phyloP scores from a whole-genome alignment of 225 moss, liverwort and hornwort genomes.

The Straminergon stramineum region DNA sequence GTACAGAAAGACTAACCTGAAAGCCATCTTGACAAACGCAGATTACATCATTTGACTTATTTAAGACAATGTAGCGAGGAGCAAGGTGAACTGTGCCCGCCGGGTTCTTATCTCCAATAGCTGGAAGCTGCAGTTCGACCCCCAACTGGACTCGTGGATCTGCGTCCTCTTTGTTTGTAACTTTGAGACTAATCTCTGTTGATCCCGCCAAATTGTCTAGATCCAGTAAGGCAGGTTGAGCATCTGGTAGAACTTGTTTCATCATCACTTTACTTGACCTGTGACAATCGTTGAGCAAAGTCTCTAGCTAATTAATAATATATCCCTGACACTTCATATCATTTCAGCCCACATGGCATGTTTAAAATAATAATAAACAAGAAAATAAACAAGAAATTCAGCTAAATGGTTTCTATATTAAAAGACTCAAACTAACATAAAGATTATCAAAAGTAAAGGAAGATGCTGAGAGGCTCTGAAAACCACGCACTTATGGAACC shows the following conservation, averaged over 20 bases:
- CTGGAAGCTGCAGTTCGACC: constrained; percentile 62
- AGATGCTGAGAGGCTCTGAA: not conserved
- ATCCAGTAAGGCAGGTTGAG: constrained; percentile 70
- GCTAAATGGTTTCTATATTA: not conserved
- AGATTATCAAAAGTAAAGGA: not conserved
- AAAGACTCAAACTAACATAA: not conserved
- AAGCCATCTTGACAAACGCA: constrained; percentile 95
- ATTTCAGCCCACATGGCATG: not conserved
- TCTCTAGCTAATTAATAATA: not conserved
- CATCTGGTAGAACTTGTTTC: constrained; percentile 59
- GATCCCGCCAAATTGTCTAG: constrained; percentile 87
- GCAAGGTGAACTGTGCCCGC: constrained; percentile 62
- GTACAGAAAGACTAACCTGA: constrained; percentile 34
- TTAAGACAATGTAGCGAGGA: constrained; percentile 79
- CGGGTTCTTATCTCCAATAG: constrained; percentile 58
- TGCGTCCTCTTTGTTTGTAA: constrained; percentile 46
- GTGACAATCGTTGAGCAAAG: constrained; percentile 4
- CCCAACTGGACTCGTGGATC: constrained; percentile 80
- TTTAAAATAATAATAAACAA: not conserved
- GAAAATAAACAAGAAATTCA: not conserved
- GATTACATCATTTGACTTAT: constrained; percentile 69
- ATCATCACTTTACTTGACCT: constrained; percentile 82
- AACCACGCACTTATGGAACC: constrained; percentile 68
- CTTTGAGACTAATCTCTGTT: constrained; percentile 79
- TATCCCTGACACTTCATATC: not conserved